Evolutionary conservation across 2,329 filamentous ascomycete species (phyloP).

Genomic region (Lecanoromycetidae sp.): DNA sequence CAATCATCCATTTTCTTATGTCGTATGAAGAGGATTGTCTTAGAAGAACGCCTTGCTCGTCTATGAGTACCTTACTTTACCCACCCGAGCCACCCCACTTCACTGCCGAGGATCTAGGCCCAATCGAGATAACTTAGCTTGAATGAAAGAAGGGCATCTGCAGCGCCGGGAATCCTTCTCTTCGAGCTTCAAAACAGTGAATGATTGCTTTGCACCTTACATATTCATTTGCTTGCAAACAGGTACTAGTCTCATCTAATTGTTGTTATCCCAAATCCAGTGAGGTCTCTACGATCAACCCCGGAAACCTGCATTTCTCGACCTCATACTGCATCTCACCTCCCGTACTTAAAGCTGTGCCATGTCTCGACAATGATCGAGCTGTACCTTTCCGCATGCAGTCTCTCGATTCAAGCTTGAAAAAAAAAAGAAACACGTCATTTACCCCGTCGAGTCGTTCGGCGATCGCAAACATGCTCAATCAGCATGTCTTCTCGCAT

Average conservation of each 20-base stretch:
- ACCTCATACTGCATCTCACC: too few relatives aligned
- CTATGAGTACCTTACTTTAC: too few relatives aligned
- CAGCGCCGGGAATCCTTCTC: neutral
- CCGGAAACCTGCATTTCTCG: too few relatives aligned
- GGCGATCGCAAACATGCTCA: constrained; percentile 21
- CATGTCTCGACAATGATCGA: constrained; percentile 6
- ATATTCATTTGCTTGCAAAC: neutral
- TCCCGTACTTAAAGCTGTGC: neutral
- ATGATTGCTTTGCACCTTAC: constrained; percentile 1
- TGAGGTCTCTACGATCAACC: neutral
- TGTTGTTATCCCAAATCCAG: neutral
- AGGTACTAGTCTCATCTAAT: neutral
- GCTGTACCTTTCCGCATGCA: neutral
- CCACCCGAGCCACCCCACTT: too few relatives aligned
- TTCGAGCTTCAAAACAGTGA: neutral
- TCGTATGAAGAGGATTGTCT: too few relatives aligned
- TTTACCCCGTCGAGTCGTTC: neutral
- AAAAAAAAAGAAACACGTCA: neutral
- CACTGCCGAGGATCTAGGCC: too few relatives aligned
- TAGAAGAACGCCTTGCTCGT: too few relatives aligned
- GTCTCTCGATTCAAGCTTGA: constrained; percentile 1
- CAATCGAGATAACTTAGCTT: too few relatives aligned
- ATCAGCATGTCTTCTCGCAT: constrained; percentile 51
- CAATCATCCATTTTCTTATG: too few relatives aligned
- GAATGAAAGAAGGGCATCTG: too few relatives aligned